phyloP scores from a whole-genome alignment of 108 stramenopile species.

The Cyclotella sp. region DNA sequence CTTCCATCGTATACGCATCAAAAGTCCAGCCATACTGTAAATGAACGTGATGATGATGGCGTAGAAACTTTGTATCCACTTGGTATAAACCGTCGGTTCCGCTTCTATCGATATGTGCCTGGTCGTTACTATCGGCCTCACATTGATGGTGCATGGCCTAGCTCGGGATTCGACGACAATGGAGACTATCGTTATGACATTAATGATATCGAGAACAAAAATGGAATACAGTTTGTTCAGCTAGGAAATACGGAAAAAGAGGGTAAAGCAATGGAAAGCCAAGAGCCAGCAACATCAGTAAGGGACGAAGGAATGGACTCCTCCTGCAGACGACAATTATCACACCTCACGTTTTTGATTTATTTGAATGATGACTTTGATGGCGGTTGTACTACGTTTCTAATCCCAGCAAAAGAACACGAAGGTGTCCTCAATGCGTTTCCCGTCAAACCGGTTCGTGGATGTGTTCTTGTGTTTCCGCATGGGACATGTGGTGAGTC shows the following conservation, averaged over 20 bases:
- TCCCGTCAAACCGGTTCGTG: conserved; percentile 47
- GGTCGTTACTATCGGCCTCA: conserved; percentile 68
- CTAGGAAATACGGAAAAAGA: not conserved
- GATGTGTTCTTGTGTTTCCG: conserved; percentile 64
- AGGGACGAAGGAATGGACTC: not conserved
- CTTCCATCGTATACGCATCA: conserved; percentile 20
- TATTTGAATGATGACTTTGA: conserved; percentile 76
- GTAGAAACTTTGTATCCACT: conserved; percentile 16
- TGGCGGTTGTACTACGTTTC: conserved; percentile 68
- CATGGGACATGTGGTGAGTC: conserved; percentile 47
- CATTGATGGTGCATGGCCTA: conserved; percentile 76
- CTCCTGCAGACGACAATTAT: conserved; percentile 20
- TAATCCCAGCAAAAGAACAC: conserved; percentile 23
- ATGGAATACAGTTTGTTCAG: conserved; percentile 21
- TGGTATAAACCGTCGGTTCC: conserved; percentile 67
- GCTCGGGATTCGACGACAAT: conserved; percentile 42
- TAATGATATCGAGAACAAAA: conserved; percentile 28
- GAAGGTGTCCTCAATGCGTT: conserved; percentile 38
- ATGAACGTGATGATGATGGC: not conserved
- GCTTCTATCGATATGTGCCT: conserved; percentile 64
- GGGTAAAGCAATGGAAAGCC: not conserved
- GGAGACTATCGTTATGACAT: conserved; percentile 51
- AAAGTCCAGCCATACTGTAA: conserved; percentile 3
- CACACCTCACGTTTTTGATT: conserved; percentile 62
- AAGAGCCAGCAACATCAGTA: not conserved